Conservation (phyloP, 192 early-diverging fungal genomes). For the Linnemannia exigua region DNA sequence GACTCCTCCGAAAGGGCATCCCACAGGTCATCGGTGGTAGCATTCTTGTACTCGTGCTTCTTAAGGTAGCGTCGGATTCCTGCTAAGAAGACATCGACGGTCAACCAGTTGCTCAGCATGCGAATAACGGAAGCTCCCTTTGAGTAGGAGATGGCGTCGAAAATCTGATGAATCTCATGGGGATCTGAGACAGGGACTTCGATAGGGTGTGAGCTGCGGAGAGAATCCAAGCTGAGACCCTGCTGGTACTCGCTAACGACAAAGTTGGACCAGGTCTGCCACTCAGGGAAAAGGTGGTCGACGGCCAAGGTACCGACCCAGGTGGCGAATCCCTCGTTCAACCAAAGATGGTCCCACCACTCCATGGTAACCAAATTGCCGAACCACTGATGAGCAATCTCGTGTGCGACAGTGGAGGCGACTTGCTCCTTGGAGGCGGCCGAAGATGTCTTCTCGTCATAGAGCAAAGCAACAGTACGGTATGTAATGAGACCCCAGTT, state of each 20-base stretch:
- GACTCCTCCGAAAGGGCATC: slow-evolving; percentile 81
- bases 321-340: slow-evolving; percentile 99
- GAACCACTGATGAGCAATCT: slow-evolving; percentile 90
- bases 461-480: slow-evolving; percentile 76
- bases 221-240: slow-evolving; percentile 81
- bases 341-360: slow-evolving; percentile 95
- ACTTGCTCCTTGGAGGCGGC: slow-evolving; percentile 73
- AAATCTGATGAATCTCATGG: slow-evolving; percentile 93
- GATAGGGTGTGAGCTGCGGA: slow-evolving; percentile 94
- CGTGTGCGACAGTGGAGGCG: slow-evolving; percentile 82
- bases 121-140: slow-evolving; percentile 95
- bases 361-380: slow-evolving; percentile 92
- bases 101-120: too few species aligned
- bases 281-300: slow-evolving; percentile 92
- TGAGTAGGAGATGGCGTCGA: slow-evolving; percentile 92
- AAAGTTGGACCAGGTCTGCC: slow-evolving; percentile 92
- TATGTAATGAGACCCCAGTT: slow-evolving; percentile 92
- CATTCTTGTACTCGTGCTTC: slow-evolving; percentile 87
- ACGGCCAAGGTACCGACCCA: slow-evolving; percentile 94
- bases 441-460: slow-evolving; percentile 65
- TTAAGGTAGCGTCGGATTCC: slow-evolving; percentile 78
- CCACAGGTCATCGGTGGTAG: slow-evolving; percentile 93
- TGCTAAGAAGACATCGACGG: too few species aligned
- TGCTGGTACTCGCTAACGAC: slow-evolving; percentile 69
- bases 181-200: slow-evolving; percentile 89